Percentiles rank a stretch among this genome's conserved stretches.
Evolutionary conservation across 345 rosid genomes (phyloP).

Genomic region (Acer campestre): DNA sequence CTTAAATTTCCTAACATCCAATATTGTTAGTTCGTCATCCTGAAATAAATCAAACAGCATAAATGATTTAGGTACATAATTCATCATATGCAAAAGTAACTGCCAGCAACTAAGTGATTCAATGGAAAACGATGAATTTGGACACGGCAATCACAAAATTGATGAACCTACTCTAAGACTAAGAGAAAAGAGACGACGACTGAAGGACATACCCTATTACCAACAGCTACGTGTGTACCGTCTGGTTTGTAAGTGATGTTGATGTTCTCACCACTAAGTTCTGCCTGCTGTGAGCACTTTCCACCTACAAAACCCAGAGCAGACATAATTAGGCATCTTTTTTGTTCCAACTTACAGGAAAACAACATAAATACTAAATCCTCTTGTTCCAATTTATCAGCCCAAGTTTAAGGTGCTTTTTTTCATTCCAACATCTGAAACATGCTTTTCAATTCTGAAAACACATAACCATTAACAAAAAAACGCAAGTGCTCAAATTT

Average conservation of each 20-base stretch:
- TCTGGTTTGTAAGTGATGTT: conserved; percentile 97
- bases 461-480: background rate
- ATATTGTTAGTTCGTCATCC: conserved; percentile 95
- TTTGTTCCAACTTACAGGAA: background rate
- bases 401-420: background rate
- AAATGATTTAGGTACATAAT: conserved; percentile 14
- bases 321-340: conserved; percentile 4
- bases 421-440: no score
- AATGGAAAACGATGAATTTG: conserved; percentile 8
- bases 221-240: conserved; percentile 91
- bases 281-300: conserved; percentile 92
- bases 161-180: background rate
- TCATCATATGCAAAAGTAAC: conserved; percentile 6
- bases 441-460: no score
- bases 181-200: conserved; percentile 15
- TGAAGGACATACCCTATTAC: conserved; percentile 79
- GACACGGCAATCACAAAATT: conserved; percentile 1
- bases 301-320: conserved; percentile 57
- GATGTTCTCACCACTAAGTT: conserved; percentile 97
- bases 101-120: conserved; percentile 4
- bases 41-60: conserved; percentile 32
- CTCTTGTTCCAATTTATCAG: background rate
- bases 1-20: conserved; percentile 97
- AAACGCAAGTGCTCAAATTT: background rate
- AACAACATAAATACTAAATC: background rate